Evolutionary conservation across 2,329 filamentous ascomycete genomes (phyloP), one percentile per base, ranked within the genome.

Genomic region (Penicillium sp.): DNA sequence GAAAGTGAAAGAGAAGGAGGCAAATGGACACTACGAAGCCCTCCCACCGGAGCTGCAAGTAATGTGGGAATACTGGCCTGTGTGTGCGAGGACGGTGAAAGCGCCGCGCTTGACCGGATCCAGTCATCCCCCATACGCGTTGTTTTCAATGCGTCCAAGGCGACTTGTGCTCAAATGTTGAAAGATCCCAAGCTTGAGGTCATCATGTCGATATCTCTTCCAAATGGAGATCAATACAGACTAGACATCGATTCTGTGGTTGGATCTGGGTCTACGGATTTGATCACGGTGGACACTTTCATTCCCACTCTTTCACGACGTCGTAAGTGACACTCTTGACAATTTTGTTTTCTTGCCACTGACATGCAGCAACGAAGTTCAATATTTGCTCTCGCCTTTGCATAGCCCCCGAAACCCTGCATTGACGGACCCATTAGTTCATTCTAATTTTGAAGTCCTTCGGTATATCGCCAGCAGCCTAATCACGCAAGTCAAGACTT

Each of bases 1-100:
- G 89, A 95, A 64, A 67, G 74, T n/a, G 88, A 95, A 71, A 81
- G 90, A 51, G 88, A 95, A 66, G 80, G 84, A 51, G 77, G 83
- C 15, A 82, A 79, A 59, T 96, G 88, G 89, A 86, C 86, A 29
- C 78, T 94, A 29, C 81, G 88, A 33, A 85, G 83, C 19, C 78
- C 81, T 13, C 21, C 47, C 10, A 79, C 77, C 51, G 78, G 82
- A 64, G 76, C 78, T 6, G 61, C 69, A n/a, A 75, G 75, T 33
- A 84, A 73, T 46, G 65, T 81, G 24, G 75, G 72, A 41, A 66
- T 80, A 26, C 71, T 82, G 32, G 67, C 69, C 32, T 71, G 72
- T 51, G 68, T 72, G 19, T 72, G 66, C 44, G 73, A 73, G 57
- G 64, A 70, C 13, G 63, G 65, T 24, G 37, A 62, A 46, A 83